Base-by-base conservation (phyloP, 257 asterid species). In the Schizonepeta tenuifolia region DNA sequence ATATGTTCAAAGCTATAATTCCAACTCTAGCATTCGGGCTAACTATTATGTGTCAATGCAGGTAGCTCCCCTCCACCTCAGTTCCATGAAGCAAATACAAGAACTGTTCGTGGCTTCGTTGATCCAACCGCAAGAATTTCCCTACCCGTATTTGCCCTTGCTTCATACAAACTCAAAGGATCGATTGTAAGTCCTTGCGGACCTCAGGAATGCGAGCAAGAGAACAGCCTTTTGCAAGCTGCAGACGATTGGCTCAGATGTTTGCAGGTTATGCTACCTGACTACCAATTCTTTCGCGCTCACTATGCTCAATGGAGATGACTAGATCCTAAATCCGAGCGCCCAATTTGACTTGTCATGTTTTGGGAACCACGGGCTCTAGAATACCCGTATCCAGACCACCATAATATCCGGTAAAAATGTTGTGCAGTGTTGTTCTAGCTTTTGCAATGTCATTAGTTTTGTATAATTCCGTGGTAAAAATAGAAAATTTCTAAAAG, bases 81-180 rank as follows among this genome's bases (percentile, higher is more conserved):
- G 68, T 77, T 81, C 57, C 84, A 71, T 72, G 82, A 83, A 59
- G 84, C 80, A 7, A 73, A 82, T 69, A 80, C 81, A 7, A 67
- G 81, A 78, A 73, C 54, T 38, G 77, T 56, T 53, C 14, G 68
- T 18, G 89, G 84, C 62, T 11, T 1, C 64, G 54, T 70, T 28
- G 85, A 86, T 77, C 84, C 86, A 46, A 26, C 75, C 3, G 78
- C 91, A 9, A 86, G 56, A 71, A 68, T 93, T 18, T 81, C 95
- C 22, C 78, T 91, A 20, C 98, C 98, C 0, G 88, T 84, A 0
- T 89, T 91, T 70, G 97, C 86, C 54, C 91, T 94, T 36, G 95
- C 96, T 72, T 70, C 97, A 0, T 91, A 86, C 86, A 94, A 89
- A 84, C 84, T 86, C 67, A 80, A 80, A 65, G 89, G 87, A 47